Conservation (phyloP, 108 stramenopile genomes). For the Craspedostauros australis region DNA sequence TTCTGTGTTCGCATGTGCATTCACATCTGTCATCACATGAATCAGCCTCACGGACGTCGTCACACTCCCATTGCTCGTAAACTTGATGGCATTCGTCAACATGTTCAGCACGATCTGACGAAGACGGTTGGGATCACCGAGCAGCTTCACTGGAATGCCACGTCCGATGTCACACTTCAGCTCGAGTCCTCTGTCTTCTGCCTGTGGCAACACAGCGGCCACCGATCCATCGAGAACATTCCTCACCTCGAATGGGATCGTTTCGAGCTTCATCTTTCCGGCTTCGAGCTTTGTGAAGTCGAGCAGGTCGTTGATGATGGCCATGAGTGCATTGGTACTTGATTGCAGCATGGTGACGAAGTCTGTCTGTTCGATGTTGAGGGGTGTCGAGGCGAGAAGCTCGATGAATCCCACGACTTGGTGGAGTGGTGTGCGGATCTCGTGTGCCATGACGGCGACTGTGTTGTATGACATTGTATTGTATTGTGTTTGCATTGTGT, state of each 20-base stretch:
- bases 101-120: constrained; percentile 58
- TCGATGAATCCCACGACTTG: constrained; percentile 60
- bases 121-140: constrained; percentile 55
- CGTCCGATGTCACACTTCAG: constrained; percentile 8
- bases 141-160: constrained; percentile 16
- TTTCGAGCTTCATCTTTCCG: constrained; percentile 43
- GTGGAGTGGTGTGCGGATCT: constrained; percentile 58
- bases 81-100: constrained; percentile 57
- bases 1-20: too few relatives aligned
- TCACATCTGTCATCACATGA: too few relatives aligned
- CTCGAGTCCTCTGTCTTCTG: constrained; percentile 23
- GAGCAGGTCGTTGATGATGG: constrained; percentile 41
- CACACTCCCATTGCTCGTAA: constrained; percentile 37
- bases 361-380: constrained; percentile 29
- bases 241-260: constrained; percentile 30
- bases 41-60: too few relatives aligned
- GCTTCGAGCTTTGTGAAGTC: constrained; percentile 48
- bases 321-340: constrained; percentile 29
- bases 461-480: too few relatives aligned
- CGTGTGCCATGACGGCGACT: constrained; percentile 52
- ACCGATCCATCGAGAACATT: constrained; percentile 31
- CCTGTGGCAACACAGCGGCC: constrained; percentile 18
- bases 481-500: too few relatives aligned
- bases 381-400: constrained; percentile 27
- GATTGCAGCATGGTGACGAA: constrained; percentile 25